Percentiles rank a stretch among this genome's conserved stretches.
phyloP scores from a whole-genome alignment of 257 asterid species.

The Solanum chaucha region DNA sequence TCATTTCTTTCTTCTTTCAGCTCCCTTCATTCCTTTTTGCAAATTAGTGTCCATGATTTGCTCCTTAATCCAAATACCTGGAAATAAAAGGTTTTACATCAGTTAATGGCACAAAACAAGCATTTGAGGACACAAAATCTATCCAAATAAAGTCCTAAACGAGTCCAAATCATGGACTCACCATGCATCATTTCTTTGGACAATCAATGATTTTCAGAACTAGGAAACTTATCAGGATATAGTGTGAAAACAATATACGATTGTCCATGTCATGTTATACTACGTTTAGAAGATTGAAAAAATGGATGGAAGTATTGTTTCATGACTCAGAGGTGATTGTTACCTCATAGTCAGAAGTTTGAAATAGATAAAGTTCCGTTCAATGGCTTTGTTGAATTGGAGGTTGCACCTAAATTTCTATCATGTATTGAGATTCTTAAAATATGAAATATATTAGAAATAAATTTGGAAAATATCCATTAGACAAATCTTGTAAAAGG shows the following conservation, averaged over 20 bases:
- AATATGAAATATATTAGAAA: neutral
- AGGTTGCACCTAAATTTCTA: neutral
- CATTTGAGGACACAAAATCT: no score
- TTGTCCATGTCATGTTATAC: neutral
- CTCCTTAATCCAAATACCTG: no score
- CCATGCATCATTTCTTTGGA: neutral
- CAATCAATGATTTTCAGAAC: neutral
- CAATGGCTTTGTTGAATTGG: neutral
- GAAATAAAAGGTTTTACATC: no score
- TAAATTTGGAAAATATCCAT: neutral
- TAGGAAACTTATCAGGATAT: neutral
- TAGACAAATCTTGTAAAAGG: neutral
- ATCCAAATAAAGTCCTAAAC: no score
- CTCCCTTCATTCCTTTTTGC: no score
- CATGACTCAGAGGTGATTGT: neutral
- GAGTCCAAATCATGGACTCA: no score
- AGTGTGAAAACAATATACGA: neutral
- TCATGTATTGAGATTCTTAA: neutral
- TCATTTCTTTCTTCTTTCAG: no score
- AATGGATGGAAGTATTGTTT: neutral
- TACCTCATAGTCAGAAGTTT: neutral
- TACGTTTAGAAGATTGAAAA: neutral
- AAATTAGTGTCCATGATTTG: no score
- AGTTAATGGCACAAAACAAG: no score
- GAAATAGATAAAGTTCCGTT: neutral